phyloP scores from a whole-genome alignment of 2,329 filamentous ascomycete species.

The Talaromyces sp. region DNA sequence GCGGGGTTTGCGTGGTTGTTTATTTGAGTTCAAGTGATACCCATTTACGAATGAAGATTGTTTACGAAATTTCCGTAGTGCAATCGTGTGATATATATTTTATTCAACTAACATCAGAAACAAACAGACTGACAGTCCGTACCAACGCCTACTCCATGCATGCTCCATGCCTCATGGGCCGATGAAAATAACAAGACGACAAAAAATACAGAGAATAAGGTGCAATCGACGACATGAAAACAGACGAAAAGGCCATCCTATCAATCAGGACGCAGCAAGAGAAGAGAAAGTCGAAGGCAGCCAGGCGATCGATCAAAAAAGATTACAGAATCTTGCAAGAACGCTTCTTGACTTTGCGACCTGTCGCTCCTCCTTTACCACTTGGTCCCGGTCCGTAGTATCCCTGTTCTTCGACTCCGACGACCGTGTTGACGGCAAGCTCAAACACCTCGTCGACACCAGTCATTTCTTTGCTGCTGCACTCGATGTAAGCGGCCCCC shows the following conservation, averaged over 20 bases:
- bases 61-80: neutral
- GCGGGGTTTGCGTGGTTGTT: neutral
- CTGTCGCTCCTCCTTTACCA: conserved; percentile 37
- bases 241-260: neutral
- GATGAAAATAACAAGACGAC: conserved; percentile 2
- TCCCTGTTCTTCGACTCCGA: conserved; percentile 67
- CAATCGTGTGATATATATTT: neutral
- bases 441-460: conserved; percentile 97
- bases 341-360: conserved; percentile 76
- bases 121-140: conserved; percentile 14
- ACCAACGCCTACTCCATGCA: conserved; percentile 10
- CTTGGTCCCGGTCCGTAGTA: conserved; percentile 37
- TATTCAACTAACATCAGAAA: conserved; percentile 17
- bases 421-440: conserved; percentile 81
- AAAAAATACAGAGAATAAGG: conserved; percentile 6
- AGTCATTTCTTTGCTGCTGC: conserved; percentile 94
- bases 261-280: neutral
- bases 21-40: neutral
- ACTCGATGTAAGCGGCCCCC: conserved; percentile 95
- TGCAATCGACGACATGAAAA: neutral
- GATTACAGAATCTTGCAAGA: conserved; percentile 73
- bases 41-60: conserved; percentile 1
- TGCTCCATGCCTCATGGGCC: conserved; percentile 8
- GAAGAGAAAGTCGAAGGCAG: conserved; percentile 11
- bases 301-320: conserved; percentile 18